A percentile compares a stretch with the other conserved stretches of the same genome.
Conservation (phyloP, 108 stramenopile genomes). For the Cyclostephanos invisitatus region DNA sequence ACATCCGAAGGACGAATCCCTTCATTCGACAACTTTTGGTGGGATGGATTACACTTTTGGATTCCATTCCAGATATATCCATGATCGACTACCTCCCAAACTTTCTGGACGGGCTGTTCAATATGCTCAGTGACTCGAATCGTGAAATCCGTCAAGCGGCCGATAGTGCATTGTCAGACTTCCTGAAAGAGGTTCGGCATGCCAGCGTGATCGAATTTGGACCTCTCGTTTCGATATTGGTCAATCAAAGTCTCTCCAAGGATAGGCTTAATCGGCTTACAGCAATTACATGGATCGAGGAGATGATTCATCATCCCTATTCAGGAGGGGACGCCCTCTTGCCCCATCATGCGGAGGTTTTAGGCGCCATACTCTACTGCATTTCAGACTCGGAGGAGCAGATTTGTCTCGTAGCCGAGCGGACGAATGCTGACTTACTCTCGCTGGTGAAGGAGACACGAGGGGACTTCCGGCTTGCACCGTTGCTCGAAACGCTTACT, state of each 20-base stretch:
- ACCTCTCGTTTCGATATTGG: constrained; percentile 95
- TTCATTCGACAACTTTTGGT: constrained; percentile 97
- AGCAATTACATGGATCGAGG: constrained; percentile 94
- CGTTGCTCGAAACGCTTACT: constrained; percentile 87
- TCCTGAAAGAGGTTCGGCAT: constrained; percentile 88
- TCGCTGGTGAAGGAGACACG: constrained; percentile 77
- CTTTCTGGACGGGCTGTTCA: constrained; percentile 95
- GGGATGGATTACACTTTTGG: constrained; percentile 97
- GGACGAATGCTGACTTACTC: constrained; percentile 88
- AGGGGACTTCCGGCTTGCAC: constrained; percentile 78
- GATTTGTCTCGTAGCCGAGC: constrained; percentile 88
- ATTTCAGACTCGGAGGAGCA: constrained; percentile 91
- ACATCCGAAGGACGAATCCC: constrained; percentile 93
- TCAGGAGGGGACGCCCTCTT: constrained; percentile 91
- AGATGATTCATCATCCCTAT: constrained; percentile 90
- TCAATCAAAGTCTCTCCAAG: constrained; percentile 91
- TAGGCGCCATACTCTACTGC: constrained; percentile 91
- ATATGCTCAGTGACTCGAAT: constrained; percentile 97
- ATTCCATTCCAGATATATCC: constrained; percentile 93
- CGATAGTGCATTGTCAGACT: constrained; percentile 83
- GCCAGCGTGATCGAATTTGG: constrained; percentile 91
- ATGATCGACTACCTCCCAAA: constrained; percentile 97
- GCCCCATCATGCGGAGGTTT: constrained; percentile 88
- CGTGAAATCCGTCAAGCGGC: constrained; percentile 93
- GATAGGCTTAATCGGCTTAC: constrained; percentile 93